Base-by-base conservation (phyloP, 2,329 filamentous ascomycete genomes). In the Neofusicoccum sp. region DNA sequence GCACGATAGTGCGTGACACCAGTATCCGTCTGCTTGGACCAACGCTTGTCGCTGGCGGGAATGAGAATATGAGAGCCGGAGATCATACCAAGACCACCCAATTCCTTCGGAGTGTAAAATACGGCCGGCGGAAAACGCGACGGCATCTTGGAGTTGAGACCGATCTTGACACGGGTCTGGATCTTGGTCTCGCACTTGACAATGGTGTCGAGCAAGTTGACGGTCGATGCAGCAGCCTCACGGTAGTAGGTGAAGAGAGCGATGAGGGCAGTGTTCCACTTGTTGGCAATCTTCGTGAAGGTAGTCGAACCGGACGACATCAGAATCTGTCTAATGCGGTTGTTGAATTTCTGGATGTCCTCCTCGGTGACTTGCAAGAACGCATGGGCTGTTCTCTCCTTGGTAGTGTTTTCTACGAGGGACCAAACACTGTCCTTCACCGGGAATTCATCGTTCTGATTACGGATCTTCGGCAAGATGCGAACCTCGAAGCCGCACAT, bases 131-230 rank as follows among this genome's bases (percentile, higher is more conserved):
- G 95, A 83, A 99, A 99, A 82, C 95, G 90, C 45, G 93, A 97
- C 60, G 95, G 95, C 95, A 99, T 99, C 82, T 99, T 99, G 4
- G 94, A 98, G 79, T 99, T 99, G 65, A 99, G 79, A 2, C 95
- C 95, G 70, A 99, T 99, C 85, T 99, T 99, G 71, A 99, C 95
- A 74, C 95, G 87, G 4, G 95, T 99, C 79, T 99, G 95, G 61
- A 99, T 99, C 83, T 99, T 99, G 12, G 96, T 99, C 79, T 99
- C 95, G 70, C 95, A 99, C 80, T 99, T 99, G 75, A 99, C 95
- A 70, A 99, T 99, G 0, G 94, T 97, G 74, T 99, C 95, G 3
- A 99, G 85, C 4, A 99, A 83, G 66, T 92, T 91, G 65, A 98
- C 92, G 0, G 96, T 99, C 0, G 94, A 97, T 1, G 98, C 94